phyloP scores from a whole-genome alignment of 139 green algal species.

The Tetraselmis striata region DNA sequence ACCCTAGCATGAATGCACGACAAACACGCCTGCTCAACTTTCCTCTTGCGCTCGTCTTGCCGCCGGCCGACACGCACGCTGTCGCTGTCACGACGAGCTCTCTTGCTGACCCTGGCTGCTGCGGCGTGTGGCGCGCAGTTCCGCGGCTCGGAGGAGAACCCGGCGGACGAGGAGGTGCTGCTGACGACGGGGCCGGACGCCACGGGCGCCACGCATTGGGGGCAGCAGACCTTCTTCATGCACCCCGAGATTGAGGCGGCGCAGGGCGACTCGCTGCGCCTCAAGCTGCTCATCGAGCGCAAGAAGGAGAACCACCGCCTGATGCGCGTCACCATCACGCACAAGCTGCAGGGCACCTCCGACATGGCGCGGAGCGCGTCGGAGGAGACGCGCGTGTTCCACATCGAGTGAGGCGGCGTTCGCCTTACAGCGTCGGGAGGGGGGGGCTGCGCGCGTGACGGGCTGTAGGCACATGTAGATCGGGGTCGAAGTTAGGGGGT shows the following conservation, averaged over 20 bases:
- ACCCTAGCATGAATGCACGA: no score
- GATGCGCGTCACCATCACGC: conserved; percentile 48
- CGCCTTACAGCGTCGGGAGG: no score
- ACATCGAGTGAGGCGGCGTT: conserved; percentile 28
- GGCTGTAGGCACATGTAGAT: no score
- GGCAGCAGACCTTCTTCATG: conserved; percentile 82
- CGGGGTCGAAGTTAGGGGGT: no score
- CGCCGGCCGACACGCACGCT: no score
- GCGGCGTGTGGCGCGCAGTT: not conserved
- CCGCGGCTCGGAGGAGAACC: conserved; percentile 32
- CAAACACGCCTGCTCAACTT: no score
- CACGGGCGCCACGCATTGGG: conserved; percentile 88
- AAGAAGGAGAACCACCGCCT: conserved; percentile 80
- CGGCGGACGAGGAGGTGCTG: conserved; percentile 54
- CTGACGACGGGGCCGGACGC: conserved; percentile 82
- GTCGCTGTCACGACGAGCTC: no score
- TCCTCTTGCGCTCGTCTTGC: no score
- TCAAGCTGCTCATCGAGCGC: conserved; percentile 50
- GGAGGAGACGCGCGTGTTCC: conserved; percentile 6
- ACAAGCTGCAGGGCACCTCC: conserved; percentile 20
- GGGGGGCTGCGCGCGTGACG: no score
- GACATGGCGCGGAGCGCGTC: not conserved
- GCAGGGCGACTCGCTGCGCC: conserved; percentile 44
- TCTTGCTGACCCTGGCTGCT: no score
- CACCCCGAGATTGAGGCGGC: conserved; percentile 63